A percentile compares a stretch with the other conserved stretches of the same genome.
These are phyloP conservation scores for Magnaporthales sp. DNA, from an alignment of 2,329 filamentous ascomycete species.

Conservation along the genomic window DNA sequence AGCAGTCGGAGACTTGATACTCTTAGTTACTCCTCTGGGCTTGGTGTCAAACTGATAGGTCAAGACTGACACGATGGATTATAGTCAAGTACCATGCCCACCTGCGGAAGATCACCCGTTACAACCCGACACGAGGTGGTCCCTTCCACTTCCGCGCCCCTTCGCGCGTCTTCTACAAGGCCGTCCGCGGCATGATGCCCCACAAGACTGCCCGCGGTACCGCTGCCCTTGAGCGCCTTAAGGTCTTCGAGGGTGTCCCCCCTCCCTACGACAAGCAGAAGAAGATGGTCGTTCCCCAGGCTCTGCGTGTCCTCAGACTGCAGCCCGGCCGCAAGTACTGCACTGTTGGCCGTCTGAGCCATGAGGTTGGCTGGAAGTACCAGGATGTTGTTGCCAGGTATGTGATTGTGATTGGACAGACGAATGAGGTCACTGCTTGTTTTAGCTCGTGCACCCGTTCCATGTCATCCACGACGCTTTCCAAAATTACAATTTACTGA, in stretches of 20 bases:
- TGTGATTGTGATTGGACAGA: constrained; percentile 32
- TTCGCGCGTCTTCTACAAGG: constrained; percentile 99
- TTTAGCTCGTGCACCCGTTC: background rate
- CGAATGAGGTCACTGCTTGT: background rate
- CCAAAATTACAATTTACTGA: constrained; percentile 4
- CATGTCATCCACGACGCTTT: background rate
- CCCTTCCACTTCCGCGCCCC: constrained; percentile 99
- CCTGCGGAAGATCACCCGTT: constrained; percentile 99
- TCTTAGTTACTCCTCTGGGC: background rate
- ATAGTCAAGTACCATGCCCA: constrained; percentile 99
- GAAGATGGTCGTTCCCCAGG: constrained; percentile 98
- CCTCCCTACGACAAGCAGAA: constrained; percentile 99
- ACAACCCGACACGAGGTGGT: constrained; percentile 98
- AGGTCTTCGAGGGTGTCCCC: constrained; percentile 99
- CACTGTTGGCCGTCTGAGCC: constrained; percentile 93
- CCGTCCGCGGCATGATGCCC: constrained; percentile 99
- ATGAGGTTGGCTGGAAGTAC: constrained; percentile 99
- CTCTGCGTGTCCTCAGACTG: constrained; percentile 88
- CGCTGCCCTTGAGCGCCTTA: constrained; percentile 94
- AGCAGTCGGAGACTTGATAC: background rate
- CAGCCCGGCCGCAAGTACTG: constrained; percentile 99
- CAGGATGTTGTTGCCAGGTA: constrained; percentile 97
- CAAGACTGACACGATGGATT: constrained; percentile 17
- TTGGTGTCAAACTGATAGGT: background rate
- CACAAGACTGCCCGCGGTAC: constrained; percentile 99